A percentile compares a stretch with the other conserved stretches of the same genome.
Conservation (phyloP, 257 asterid species). For the Lycium ferocissimum region DNA sequence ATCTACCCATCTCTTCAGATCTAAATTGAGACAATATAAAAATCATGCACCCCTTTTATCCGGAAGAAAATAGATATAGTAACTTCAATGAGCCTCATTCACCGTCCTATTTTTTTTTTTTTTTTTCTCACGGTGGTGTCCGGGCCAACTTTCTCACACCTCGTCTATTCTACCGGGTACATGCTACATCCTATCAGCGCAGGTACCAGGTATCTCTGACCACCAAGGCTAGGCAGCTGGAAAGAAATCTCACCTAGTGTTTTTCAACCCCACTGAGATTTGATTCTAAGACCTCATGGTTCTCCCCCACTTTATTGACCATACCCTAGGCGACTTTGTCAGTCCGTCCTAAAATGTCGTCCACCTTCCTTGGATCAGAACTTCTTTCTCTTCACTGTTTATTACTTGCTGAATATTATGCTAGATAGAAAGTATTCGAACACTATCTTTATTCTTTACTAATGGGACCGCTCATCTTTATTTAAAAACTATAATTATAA, state of each 20-base stretch:
- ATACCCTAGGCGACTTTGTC: conserved; percentile 10
- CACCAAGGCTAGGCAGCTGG: background rate
- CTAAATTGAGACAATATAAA: background rate
- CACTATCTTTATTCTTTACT: conserved; percentile 22
- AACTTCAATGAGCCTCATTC: conserved; percentile 19
- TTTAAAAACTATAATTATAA: background rate
- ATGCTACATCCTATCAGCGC: background rate
- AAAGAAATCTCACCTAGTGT: background rate
- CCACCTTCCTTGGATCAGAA: background rate
- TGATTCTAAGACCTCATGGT: background rate
- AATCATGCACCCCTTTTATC: conserved; percentile 6
- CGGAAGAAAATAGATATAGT: background rate
- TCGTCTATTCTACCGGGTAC: background rate
- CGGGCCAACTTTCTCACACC: background rate
- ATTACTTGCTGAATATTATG: conserved; percentile 12
- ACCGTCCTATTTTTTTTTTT: background rate
- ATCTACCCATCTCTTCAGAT: background rate
- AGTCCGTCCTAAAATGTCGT: background rate
- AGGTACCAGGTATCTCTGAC: background rate
- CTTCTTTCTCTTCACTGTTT: conserved; percentile 16
- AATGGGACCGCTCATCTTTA: conserved; percentile 8
- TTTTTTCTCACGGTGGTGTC: background rate
- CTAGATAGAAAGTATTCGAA: background rate
- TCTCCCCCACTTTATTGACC: background rate
- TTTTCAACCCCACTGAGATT: background rate